These are phyloP conservation scores for Rhizopus stolonifer DNA, from an alignment of 371 early-diverging fungal genomes.

Conservation along the genomic window DNA sequence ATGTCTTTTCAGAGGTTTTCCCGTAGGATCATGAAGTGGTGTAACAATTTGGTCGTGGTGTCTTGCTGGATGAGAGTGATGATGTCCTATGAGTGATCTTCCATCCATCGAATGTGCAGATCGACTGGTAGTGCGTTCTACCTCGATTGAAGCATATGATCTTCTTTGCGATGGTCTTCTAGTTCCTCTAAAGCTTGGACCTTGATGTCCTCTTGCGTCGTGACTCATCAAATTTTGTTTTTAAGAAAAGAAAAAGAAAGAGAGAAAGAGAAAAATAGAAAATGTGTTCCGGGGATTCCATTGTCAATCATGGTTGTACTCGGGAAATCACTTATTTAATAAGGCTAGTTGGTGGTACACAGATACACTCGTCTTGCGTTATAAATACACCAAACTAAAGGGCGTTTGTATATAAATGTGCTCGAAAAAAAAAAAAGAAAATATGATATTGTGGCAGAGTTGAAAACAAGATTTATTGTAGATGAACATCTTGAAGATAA, in stretches of 20 bases:
- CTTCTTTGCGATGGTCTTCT: background rate
- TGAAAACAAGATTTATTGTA: too few relatives aligned
- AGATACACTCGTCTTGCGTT: background rate
- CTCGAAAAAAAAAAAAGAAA: background rate
- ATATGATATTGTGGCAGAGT: background rate
- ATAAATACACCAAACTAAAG: background rate
- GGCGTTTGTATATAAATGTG: background rate
- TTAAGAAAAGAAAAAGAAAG: background rate
- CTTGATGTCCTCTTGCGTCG: background rate
- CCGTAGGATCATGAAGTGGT: slow-evolving; percentile 33
- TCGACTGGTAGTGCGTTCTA: background rate
- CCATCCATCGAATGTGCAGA: background rate
- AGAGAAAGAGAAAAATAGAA: background rate
- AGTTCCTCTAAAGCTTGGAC: background rate
- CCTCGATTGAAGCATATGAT: background rate
- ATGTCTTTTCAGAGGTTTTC: slow-evolving; percentile 37
- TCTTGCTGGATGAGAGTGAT: background rate
- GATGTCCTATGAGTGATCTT: background rate
- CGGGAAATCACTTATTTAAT: background rate
- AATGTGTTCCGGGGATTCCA: background rate
- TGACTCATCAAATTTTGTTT: background rate
- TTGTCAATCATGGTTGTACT: slow-evolving; percentile 1
- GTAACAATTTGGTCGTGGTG: background rate
- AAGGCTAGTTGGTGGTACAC: background rate
- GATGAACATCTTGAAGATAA: too few relatives aligned